Base-by-base conservation (phyloP, 1,284 basidiomycete genomes). In the Rhodotorula sp. region DNA sequence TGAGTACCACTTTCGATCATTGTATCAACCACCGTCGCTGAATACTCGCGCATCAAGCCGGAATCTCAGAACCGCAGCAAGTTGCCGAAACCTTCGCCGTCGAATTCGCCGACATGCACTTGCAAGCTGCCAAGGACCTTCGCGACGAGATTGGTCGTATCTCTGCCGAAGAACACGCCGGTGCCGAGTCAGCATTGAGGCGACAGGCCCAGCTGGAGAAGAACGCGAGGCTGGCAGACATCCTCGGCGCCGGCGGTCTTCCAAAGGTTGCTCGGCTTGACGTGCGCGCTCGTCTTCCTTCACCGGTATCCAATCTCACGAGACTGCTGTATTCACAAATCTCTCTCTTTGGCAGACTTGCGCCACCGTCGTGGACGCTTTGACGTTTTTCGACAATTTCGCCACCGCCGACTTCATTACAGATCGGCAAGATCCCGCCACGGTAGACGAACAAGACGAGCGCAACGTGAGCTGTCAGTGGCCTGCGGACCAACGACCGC, bases 21-120 rank as follows among this genome's bases (percentile, higher is more conserved):
- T 43, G 8, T 3, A 49, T 26, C 0, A 1, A 5, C 2, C 0
- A 28, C n/a, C 38, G 23, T 15, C 38, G 21, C 31, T 43, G 3
- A 10, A 12, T 45, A 28, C 0, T 26, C 14, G n/a, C 59, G 7
- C 7, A 2, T 12, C 1, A 19, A 67, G 63, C 81, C 2, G 83
- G 83, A 54, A 82, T 84, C 47, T 82, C 81, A 5, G 83, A 84
- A 71, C 83, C 83, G 5, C 82, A 83, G 78, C 82, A 83, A 69
- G 77, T 78, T 4, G 64, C 67, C 10, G 64, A 65, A 60, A 54
- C 66, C 43, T 59, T 62, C 57, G 60, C 71, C 16, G 49, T 49
- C 28, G 72, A 76, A 52, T 72, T 82, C 15, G 80, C 82, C 49
- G 83, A 83, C 65, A 82, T 82, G 18, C 72, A 80, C 77, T n/a